Conservation (phyloP, 768 basidiomycete genomes). For the Termitomyces sp. region DNA sequence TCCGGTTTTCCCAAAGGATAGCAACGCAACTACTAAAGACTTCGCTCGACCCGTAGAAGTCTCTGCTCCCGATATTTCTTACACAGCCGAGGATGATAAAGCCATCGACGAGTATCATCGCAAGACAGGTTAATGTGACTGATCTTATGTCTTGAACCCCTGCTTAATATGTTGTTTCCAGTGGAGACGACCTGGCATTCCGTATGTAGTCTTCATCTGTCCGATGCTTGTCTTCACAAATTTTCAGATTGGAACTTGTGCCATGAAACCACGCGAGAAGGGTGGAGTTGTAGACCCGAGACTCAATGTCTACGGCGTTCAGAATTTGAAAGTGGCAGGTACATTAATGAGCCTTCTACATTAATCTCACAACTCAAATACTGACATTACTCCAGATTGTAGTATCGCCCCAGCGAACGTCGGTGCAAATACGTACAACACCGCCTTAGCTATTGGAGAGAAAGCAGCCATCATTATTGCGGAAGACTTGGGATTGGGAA, state of each 20-base stretch:
- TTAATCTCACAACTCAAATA: not conserved
- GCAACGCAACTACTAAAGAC: conserved; percentile 21
- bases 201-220: conserved; percentile 19
- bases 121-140: conserved; percentile 23
- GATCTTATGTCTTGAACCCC: not conserved
- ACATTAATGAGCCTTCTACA: conserved; percentile 2
- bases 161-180: conserved; percentile 9
- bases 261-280: conserved; percentile 55
- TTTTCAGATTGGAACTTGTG: conserved; percentile 56
- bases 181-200: conserved; percentile 44
- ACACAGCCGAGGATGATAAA: conserved; percentile 35
- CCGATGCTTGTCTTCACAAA: not conserved
- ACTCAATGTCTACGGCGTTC: conserved; percentile 59
- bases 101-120: conserved; percentile 35
- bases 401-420: conserved; percentile 36
- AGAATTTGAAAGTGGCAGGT: conserved; percentile 57
- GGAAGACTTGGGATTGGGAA: conserved; percentile 40
- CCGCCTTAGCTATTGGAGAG: conserved; percentile 47
- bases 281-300: conserved; percentile 58
- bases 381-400: conserved; percentile 20
- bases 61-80: conserved; percentile 30
- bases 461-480: conserved; percentile 58
- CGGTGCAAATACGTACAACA: conserved; percentile 36
- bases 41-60: conserved; percentile 25
- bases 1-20: conserved; percentile 31